A percentile compares a stretch with the other conserved stretches of the same genome.
These are phyloP conservation scores for Xylariaceae sp. DNA, from an alignment of 2,329 filamentous ascomycete genomes.

Conservation along the genomic window DNA sequence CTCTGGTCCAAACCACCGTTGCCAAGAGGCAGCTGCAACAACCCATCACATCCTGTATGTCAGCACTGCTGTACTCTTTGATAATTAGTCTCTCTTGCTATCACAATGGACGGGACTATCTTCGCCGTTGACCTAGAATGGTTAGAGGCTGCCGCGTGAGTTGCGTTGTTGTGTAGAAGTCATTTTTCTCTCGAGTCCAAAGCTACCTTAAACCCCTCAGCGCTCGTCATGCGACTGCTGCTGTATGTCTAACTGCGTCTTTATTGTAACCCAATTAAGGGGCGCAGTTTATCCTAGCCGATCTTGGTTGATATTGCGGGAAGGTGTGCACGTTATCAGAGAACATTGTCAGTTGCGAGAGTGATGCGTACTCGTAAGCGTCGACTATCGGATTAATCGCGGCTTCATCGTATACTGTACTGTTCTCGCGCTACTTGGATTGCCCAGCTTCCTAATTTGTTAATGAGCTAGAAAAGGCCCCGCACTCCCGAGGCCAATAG, in stretches of 20 bases:
- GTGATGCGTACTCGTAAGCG: not conserved
- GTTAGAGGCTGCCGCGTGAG: not conserved
- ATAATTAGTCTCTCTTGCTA: not conserved
- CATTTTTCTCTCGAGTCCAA: not conserved
- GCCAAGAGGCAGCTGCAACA: not conserved
- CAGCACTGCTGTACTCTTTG: not conserved
- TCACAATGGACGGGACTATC: not conserved
- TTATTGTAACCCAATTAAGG: conserved; percentile 2
- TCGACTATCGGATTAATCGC: not conserved
- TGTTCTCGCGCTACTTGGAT: not conserved
- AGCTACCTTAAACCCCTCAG: not conserved
- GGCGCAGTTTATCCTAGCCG: not conserved
- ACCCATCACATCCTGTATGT: not conserved
- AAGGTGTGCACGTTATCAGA: not conserved
- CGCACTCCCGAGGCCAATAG: not conserved
- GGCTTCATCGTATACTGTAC: not conserved
- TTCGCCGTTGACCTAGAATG: not conserved
- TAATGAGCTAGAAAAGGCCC: not conserved
- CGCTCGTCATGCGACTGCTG: not conserved
- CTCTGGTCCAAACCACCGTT: not conserved
- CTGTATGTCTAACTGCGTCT: not conserved
- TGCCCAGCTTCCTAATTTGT: not conserved
- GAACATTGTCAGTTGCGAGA: not conserved
- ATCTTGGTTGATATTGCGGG: not conserved
- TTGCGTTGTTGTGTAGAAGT: not conserved